Evolutionary conservation across 2,329 filamentous ascomycete species (phyloP).

Genomic region (Achaetomium macrosporum): DNA sequence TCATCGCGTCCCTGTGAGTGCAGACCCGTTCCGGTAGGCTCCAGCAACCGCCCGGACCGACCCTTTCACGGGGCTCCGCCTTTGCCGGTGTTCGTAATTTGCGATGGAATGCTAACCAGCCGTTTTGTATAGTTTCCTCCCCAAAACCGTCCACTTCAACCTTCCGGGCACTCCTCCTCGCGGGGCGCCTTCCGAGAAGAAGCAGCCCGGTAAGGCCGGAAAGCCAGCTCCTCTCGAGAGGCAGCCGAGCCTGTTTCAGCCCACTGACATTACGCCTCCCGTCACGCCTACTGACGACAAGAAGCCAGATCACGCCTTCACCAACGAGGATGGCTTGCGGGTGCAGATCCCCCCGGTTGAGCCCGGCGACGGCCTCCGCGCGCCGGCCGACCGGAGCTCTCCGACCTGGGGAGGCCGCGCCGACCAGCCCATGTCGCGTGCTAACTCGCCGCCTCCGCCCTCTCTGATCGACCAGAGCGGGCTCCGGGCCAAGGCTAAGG

Average conservation of each 20-base stretch:
- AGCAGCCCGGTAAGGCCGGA: constrained; percentile 20
- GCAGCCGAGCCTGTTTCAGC: constrained; percentile 50
- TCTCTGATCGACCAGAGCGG: constrained; percentile 66
- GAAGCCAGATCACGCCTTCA: constrained; percentile 43
- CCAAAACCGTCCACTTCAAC: constrained; percentile 86
- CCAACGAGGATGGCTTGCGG: constrained; percentile 52
- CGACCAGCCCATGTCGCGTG: constrained; percentile 73
- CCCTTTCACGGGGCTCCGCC: background rate
- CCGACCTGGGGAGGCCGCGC: constrained; percentile 69
- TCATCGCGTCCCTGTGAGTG: constrained; percentile 41
- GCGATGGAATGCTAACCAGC: background rate
- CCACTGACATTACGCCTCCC: constrained; percentile 44
- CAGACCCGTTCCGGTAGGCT: background rate
- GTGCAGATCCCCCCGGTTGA: constrained; percentile 45
- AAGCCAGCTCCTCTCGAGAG: constrained; percentile 26
- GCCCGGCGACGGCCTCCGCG: constrained; percentile 42
- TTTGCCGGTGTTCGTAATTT: background rate
- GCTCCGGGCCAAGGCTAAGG: constrained; percentile 48
- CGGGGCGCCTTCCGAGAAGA: constrained; percentile 30
- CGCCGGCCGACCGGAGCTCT: constrained; percentile 68
- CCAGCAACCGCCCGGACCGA: background rate
- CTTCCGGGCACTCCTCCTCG: constrained; percentile 50
- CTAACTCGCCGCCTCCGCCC: constrained; percentile 67
- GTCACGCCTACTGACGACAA: constrained; percentile 49
- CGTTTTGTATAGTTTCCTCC: constrained; percentile 65